These are phyloP conservation scores for Aspergillus oerlinghausenensis DNA, from an alignment of 2,329 filamentous ascomycete species.

Conservation along the genomic window DNA sequence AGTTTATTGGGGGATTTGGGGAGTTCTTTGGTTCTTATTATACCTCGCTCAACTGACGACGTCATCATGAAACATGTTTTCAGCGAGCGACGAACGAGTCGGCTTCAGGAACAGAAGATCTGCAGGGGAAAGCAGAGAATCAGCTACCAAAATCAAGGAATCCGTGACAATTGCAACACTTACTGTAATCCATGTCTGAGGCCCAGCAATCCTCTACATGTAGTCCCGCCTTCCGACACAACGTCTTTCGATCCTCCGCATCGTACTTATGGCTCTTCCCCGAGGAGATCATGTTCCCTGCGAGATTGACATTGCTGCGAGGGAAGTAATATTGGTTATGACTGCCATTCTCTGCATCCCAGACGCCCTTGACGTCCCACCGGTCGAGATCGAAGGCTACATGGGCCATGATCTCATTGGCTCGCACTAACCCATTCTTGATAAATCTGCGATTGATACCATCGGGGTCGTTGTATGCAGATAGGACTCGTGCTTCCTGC, in stretches of 20 bases:
- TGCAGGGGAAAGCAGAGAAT: not conserved
- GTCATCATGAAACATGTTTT: not conserved
- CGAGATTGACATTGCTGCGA: not conserved
- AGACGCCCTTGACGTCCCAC: conserved; percentile 67
- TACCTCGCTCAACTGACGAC: not conserved
- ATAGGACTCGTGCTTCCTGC: conserved; percentile 69
- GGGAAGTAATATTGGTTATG: conserved; percentile 12
- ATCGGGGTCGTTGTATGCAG: conserved; percentile 51
- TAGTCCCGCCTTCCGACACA: conserved; percentile 2
- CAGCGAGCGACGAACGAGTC: not conserved
- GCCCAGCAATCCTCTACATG: not conserved
- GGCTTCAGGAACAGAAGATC: not conserved
- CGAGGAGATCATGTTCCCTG: not conserved
- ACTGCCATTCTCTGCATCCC: conserved; percentile 6
- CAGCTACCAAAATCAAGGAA: not conserved
- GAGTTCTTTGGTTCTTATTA: too few relatives aligned
- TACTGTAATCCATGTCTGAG: not conserved
- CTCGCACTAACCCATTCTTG: conserved; percentile 29
- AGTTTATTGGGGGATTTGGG: too few relatives aligned
- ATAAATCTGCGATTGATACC: conserved; percentile 8
- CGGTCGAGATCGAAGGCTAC: conserved; percentile 62
- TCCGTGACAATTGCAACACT: not conserved
- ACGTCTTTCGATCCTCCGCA: conserved; percentile 1
- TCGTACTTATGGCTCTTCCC: conserved; percentile 9
- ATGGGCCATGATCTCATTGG: conserved; percentile 67